Evolutionary conservation across 139 green algal genomes (phyloP).

Genomic region (Volvox reticuliferus): DNA sequence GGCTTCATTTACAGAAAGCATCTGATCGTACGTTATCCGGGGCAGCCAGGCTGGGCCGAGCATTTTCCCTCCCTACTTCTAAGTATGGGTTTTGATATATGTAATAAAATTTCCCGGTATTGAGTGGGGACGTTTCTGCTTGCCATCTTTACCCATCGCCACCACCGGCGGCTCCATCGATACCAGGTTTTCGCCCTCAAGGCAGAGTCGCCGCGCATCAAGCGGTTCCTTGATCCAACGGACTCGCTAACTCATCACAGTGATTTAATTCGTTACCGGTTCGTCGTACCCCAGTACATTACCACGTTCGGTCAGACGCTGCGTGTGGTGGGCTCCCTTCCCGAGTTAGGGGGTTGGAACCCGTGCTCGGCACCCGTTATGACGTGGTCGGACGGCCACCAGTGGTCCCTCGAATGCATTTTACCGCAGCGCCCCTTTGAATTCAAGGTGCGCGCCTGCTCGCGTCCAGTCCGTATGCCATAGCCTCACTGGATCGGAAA

Average conservation of each 20-base stretch:
- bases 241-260: background rate
- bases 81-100: no score
- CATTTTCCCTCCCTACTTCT: no score
- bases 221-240: background rate
- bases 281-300: slow-evolving; percentile 30
- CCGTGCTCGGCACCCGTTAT: background rate
- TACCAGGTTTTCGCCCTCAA: slow-evolving; percentile 1
- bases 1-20: no score
- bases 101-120: no score
- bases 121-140: no score
- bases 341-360: slow-evolving; percentile 18
- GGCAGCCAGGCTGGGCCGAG: no score
- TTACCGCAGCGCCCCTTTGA: slow-evolving; percentile 29
- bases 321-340: slow-evolving; percentile 21
- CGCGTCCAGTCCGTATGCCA: no score
- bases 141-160: no score
- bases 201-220: background rate
- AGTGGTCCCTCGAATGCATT: slow-evolving; percentile 5
- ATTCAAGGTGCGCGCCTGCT: slow-evolving; percentile 26
- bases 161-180: background rate
- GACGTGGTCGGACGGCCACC: slow-evolving; percentile 29
- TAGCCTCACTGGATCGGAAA: no score
- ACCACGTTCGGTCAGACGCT: background rate
- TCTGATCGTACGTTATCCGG: no score
- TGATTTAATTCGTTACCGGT: slow-evolving; percentile 15